phyloP scores from a whole-genome alignment of 768 basidiomycete genomes.

The Neoboletus brunneissimus region DNA sequence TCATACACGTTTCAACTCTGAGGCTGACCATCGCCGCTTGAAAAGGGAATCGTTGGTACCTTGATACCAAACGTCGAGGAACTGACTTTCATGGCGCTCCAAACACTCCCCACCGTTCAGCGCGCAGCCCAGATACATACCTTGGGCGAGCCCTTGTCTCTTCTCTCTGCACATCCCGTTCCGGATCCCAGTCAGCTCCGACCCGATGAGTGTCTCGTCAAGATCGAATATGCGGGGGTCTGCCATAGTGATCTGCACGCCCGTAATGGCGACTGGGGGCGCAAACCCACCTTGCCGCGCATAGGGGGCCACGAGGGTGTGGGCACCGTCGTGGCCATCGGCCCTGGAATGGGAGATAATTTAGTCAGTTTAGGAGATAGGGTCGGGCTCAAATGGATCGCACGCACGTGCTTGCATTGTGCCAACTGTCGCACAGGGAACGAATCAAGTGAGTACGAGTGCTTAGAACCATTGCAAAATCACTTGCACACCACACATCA shows the following conservation, averaged over 20 bases:
- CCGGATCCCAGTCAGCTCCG: conserved; percentile 13
- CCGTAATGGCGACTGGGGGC: conserved; percentile 38
- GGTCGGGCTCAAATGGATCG: conserved; percentile 46
- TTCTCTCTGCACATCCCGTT: conserved; percentile 18
- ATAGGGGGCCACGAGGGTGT: conserved; percentile 49
- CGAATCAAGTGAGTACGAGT: conserved; percentile 29
- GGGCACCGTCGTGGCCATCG: conserved; percentile 45
- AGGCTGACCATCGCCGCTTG: background rate
- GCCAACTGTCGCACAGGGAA: conserved; percentile 38
- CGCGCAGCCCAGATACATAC: conserved; percentile 25
- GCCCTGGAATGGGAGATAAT: conserved; percentile 29
- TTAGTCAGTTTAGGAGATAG: conserved; percentile 37
- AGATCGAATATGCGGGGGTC: conserved; percentile 41
- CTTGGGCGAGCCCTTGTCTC: conserved; percentile 9
- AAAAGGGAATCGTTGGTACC: too few species aligned
- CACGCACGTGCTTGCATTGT: conserved; percentile 39
- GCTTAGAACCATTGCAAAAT: background rate
- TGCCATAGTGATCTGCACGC: conserved; percentile 44
- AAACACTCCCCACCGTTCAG: conserved; percentile 21
- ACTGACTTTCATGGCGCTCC: background rate
- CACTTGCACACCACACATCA: background rate
- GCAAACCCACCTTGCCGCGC: conserved; percentile 29
- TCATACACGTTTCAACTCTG: background rate
- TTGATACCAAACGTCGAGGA: background rate
- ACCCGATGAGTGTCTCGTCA: conserved; percentile 37